phyloP scores from a whole-genome alignment of 129 eudicot genomes.

The Ambrosia trifida region DNA sequence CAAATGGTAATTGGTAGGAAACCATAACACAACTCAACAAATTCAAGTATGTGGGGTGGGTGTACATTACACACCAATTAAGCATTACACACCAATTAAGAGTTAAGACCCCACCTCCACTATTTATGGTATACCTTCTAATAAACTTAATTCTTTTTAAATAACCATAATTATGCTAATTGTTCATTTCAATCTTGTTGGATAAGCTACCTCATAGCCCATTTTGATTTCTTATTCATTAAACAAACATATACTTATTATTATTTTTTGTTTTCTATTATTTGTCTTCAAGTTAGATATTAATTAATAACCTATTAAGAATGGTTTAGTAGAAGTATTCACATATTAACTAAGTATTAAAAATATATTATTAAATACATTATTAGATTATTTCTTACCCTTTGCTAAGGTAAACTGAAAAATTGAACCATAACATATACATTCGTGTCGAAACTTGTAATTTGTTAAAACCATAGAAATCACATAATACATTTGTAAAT shows the following conservation, averaged over 20 bases:
- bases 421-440: neutral
- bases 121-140: slow-evolving; percentile 32
- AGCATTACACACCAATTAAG: slow-evolving; percentile 36
- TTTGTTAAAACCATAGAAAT: too few species aligned
- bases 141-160: slow-evolving; percentile 1
- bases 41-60: slow-evolving; percentile 36
- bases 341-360: neutral
- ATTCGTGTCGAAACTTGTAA: too few species aligned
- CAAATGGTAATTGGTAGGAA: slow-evolving; percentile 29
- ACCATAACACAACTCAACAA: slow-evolving; percentile 27
- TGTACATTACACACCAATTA: slow-evolving; percentile 38
- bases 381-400: neutral
- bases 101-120: slow-evolving; percentile 32
- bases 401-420: neutral
- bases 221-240: slow-evolving; percentile 14
- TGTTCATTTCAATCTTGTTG: slow-evolving; percentile 15
- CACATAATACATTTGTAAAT: too few species aligned
- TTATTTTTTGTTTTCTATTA: slow-evolving; percentile 14
- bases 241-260: neutral
- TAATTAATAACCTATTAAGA: neutral
- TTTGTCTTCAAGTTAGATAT: neutral
- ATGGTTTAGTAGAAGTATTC: neutral
- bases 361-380: neutral
- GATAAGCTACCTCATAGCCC: slow-evolving; percentile 34
- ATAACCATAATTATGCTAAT: slow-evolving; percentile 12